Evolutionary conservation across 345 rosid species (phyloP).

Genomic region (Punica granatum): DNA sequence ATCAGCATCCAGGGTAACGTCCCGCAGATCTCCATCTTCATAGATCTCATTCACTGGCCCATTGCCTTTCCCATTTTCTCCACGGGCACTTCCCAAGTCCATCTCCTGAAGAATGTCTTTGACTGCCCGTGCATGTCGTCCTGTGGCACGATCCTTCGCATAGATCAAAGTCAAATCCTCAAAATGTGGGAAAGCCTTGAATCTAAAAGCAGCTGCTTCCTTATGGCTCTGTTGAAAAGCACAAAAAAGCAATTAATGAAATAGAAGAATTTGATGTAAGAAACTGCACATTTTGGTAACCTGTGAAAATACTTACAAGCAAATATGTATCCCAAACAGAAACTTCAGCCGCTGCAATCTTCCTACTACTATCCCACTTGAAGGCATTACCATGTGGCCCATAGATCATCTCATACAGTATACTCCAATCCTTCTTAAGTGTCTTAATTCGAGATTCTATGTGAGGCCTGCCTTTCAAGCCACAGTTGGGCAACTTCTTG

Average conservation of each 20-base stretch:
- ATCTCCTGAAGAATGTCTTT: not conserved
- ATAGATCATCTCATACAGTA: conserved; percentile 1
- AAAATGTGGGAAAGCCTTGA: not conserved
- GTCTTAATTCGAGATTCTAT: conserved; percentile 5
- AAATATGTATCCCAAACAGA: not conserved
- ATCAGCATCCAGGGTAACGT: not conserved
- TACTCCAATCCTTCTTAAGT: conserved; percentile 7
- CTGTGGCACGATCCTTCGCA: conserved; percentile 4
- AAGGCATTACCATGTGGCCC: not conserved
- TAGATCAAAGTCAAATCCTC: not conserved
- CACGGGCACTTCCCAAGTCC: not conserved
- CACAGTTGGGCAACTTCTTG: not conserved
- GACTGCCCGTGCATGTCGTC: not conserved
- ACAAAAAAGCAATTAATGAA: not conserved
- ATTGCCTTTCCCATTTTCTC: not conserved
- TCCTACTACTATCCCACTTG: conserved; percentile 3
- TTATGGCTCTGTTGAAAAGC: not conserved
- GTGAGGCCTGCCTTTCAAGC: conserved; percentile 7
- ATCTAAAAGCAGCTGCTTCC: conserved; percentile 2
- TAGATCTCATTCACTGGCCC: not conserved
- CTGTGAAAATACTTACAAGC: not conserved
- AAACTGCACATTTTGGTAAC: not conserved
- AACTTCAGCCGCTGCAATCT: not conserved
- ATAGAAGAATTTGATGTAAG: not conserved
- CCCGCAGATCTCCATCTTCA: not conserved